Percentiles rank a stretch among this genome's conserved stretches.
phyloP scores from a whole-genome alignment of 306 rosid genomes.

The Macrotyloma uniflorum region DNA sequence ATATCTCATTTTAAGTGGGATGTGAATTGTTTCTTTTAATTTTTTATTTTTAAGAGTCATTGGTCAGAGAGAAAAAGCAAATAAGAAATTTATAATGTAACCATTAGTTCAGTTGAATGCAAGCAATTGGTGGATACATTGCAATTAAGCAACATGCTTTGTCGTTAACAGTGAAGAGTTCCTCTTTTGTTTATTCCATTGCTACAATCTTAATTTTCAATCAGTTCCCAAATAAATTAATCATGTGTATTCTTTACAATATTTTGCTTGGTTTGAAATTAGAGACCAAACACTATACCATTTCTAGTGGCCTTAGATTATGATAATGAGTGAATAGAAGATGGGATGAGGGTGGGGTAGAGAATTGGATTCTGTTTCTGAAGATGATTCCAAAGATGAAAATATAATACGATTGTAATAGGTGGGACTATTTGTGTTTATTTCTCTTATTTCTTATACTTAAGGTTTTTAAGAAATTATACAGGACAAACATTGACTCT shows the following conservation, averaged over 20 bases:
- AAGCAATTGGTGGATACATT: slow-evolving; percentile 26
- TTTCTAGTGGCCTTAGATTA: not conserved
- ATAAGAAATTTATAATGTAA: not conserved
- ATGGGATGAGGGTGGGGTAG: not conserved
- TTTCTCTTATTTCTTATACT: slow-evolving; percentile 5
- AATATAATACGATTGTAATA: slow-evolving; percentile 20
- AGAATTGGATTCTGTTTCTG: not conserved
- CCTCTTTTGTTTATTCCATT: slow-evolving; percentile 25
- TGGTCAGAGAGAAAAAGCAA: not conserved
- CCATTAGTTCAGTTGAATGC: slow-evolving; percentile 14
- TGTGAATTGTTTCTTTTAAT: slow-evolving; percentile 3
- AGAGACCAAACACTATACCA: not conserved
- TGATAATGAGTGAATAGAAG: not conserved
- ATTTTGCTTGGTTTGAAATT: slow-evolving; percentile 16
- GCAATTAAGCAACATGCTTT: slow-evolving; percentile 29
- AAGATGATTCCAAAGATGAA: slow-evolving; percentile 17
- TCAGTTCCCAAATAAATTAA: not conserved
- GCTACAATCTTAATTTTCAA: slow-evolving; percentile 22
- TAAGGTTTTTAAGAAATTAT: slow-evolving; percentile 8
- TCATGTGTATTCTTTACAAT: not conserved
- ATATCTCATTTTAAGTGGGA: slow-evolving; percentile 13
- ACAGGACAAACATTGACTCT: slow-evolving; percentile 11
- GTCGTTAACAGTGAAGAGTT: slow-evolving; percentile 13
- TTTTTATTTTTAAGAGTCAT: not conserved
- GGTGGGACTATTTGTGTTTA: not conserved